phyloP scores from a whole-genome alignment of 1,284 basidiomycete species.

The Cryptococcus depauperatus region DNA sequence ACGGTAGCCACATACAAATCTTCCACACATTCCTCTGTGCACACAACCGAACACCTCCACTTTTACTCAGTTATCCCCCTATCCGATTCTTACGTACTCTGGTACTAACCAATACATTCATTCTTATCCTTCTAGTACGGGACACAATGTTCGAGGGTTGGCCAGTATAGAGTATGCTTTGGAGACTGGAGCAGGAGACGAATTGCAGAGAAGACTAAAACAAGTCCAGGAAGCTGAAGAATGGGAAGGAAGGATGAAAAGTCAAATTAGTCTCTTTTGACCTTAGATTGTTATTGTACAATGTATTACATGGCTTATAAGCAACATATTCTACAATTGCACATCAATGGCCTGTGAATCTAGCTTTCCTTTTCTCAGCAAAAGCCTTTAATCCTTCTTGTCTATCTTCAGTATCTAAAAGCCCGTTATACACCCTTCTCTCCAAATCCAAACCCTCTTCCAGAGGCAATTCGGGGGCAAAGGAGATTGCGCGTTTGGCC shows the following conservation, averaged over 20 bases:
- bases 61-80: slow-evolving; percentile 20
- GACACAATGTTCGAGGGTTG: slow-evolving; percentile 23
- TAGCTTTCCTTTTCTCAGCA: slow-evolving; percentile 73
- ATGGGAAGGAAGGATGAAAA: slow-evolving; percentile 30
- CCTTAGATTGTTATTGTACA: neutral
- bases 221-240: slow-evolving; percentile 33
- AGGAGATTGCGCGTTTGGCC: slow-evolving; percentile 79
- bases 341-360: slow-evolving; percentile 58
- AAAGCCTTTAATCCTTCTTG: slow-evolving; percentile 81
- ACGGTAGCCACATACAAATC: slow-evolving; percentile 39
- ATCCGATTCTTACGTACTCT: slow-evolving; percentile 24
- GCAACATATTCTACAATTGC: neutral
- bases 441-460: slow-evolving; percentile 83
- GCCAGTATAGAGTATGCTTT: slow-evolving; percentile 41
- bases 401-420: slow-evolving; percentile 71
- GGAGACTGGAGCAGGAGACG: slow-evolving; percentile 10
- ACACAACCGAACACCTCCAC: slow-evolving; percentile 34
- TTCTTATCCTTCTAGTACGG: slow-evolving; percentile 16
- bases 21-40: slow-evolving; percentile 36
- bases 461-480: slow-evolving; percentile 65
- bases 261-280: slow-evolving; percentile 1
- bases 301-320: neutral
- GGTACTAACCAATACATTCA: slow-evolving; percentile 12
- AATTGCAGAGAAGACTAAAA: slow-evolving; percentile 10
- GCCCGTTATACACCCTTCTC: slow-evolving; percentile 70